Base-by-base conservation (phyloP, 257 asterid genomes). In the Jacaranda mimosifolia region DNA sequence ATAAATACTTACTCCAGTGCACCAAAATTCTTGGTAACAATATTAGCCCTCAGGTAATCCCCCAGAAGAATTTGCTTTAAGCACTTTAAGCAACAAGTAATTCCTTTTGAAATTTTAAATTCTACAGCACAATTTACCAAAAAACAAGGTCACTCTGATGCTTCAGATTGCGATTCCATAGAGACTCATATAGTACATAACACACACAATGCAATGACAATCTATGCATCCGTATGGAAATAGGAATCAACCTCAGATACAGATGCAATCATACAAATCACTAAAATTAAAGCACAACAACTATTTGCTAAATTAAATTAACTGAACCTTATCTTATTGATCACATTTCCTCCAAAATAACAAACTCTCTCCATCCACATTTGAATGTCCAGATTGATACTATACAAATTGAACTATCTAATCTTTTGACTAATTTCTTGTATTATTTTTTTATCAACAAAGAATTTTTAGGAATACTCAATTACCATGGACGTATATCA, bases 401-500 rank as follows among this genome's bases (percentile, higher is more conserved):
- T 4, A 11, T 7, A 65, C 65, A 59, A 77, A 68, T 70, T 21
- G 40, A 59, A 70, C 49, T 15, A 4, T 64, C 13, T 56, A 53
- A 58, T 12, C 9, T 66, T 79, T 38, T 15, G 18, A 46, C 60
- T 6, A 8, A n/a, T 43, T 51, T 32, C 7, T 26, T 51, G 45
- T 3, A 6, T 36, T 18, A 15, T 49, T 52, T 35, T 35, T 56
- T 57, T 48, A 35, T 11, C 3, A n/a, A 64, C 81, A 10, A 4
- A 72, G 35, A 36, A 42, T 63, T 52, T 42, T 35, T 57, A 32
- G 70, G 40, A 6, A 51, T 17, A 78, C 11, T 55, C 39, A 60
- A 79, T 83, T 93, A 94, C 98, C 98, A 94, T 85, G 98, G 96
- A 36, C 98, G 97, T 62, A 94, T 94, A 87, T 94, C 96, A 84